Base-by-base conservation (phyloP, 2,329 filamentous ascomycete species). In the Hysterium pulicare region DNA sequence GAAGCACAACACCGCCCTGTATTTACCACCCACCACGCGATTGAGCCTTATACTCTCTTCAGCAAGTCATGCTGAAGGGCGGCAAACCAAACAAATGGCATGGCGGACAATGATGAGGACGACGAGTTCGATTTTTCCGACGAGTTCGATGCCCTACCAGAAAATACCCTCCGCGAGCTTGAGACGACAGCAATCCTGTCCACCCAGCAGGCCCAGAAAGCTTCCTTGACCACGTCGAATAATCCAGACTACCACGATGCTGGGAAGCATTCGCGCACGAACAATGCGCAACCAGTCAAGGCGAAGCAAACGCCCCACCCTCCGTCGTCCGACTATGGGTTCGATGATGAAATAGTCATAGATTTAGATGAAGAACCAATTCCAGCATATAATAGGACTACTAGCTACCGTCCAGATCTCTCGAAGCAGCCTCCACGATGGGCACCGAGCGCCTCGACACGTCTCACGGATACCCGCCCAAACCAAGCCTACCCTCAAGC, bases 111-210 rank as follows among this genome's bases (percentile, higher is more conserved):
- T 41, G 50, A 61, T 53, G 66, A 69, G 44, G 67, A 72, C 47
- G 68, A 72, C 49, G 70, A 75, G 45, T 71, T 71, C 45, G 70
- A 68, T 56, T 69, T 65, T 40, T 56, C 57, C 49, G 71, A 72
- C 59, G 71, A 68, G 54, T 58, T 75, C 41, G 70, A 72, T 51
- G 61, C 63, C 47, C 61, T 76, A 34, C 70, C 72, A 24, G 62
- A 64, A 39, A 68, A 71, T 49, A 63, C 71, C 20, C 61, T 76
- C 26, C 59, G 66, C 28, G 62, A 71, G 43, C 65, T 76, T 19
- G 73, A 76, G 54, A 60, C 64, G 32, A 64, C 59, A 34, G 73
- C 73, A 40, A 47, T 70, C 16, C 61, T 58, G 10, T 70, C 70
- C 8, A 75, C 71, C 15, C 70, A 73, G 51, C 45, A 50, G 24